A percentile compares a stretch with the other conserved stretches of the same genome.
phyloP scores from a whole-genome alignment of 495 filamentous ascomycete species.

The Annulohypoxylon moriforme region DNA sequence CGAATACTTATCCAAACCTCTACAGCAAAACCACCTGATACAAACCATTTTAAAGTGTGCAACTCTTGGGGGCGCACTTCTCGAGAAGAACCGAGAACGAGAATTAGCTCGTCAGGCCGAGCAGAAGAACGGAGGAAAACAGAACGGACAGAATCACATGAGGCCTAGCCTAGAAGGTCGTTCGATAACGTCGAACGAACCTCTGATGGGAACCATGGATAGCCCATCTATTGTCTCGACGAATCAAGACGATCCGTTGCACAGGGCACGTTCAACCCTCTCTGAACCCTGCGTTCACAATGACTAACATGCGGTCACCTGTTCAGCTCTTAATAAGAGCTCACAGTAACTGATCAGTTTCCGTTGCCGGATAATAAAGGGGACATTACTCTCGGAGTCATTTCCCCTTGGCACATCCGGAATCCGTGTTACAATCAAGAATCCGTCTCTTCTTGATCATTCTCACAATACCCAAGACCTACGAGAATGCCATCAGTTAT shows the following conservation, averaged over 20 bases:
- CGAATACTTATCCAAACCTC: conserved; percentile 96
- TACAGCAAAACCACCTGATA: conserved; percentile 98
- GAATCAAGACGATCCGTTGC: conserved; percentile 74
- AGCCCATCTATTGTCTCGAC: conserved; percentile 71
- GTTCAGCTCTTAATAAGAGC: conserved; percentile 59
- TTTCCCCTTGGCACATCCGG: conserved; percentile 13
- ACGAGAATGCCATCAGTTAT: conserved; percentile 43
- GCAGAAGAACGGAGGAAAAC: conserved; percentile 37
- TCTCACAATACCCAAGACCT: conserved; percentile 43
- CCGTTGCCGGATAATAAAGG: conserved; percentile 32
- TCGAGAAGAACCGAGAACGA: conserved; percentile 71
- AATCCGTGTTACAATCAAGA: conserved; percentile 38
- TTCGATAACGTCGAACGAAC: conserved; percentile 72
- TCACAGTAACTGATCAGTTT: conserved; percentile 59
- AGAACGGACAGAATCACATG: conserved; percentile 38
- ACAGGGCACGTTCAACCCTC: conserved; percentile 71
- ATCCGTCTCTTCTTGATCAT: conserved; percentile 27
- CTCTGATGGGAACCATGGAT: conserved; percentile 64
- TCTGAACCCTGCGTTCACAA: conserved; percentile 50
- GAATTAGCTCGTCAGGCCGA: conserved; percentile 57
- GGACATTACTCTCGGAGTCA: conserved; percentile 11
- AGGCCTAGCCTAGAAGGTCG: conserved; percentile 57
- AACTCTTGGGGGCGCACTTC: conserved; percentile 87
- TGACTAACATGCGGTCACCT: conserved; percentile 48
- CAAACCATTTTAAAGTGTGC: conserved; percentile 97